Evolutionary conservation across 805 yeast genomes (phyloP), one percentile per base, ranked within the genome.

Genomic region (Spathaspora sp.): DNA sequence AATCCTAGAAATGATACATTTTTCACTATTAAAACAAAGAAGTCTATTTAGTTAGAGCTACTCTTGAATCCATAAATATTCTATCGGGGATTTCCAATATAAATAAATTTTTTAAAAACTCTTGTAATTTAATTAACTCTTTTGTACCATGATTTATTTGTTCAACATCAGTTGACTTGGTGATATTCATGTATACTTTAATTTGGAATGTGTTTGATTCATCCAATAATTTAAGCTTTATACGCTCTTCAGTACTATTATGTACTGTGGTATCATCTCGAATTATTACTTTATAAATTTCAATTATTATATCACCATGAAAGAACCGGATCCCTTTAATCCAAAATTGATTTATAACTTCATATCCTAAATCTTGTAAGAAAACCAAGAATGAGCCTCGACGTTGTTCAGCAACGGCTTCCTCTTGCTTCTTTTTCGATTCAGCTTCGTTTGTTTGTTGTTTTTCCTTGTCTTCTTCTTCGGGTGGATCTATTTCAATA

Each of bases 61-160:
- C 76, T 57, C 96, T 78, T 1, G 92, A 82, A 64, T 91, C 97
- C 90, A 91, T 89, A 23, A 77, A 73, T 62, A 81, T 82, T 55
- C 97, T 76, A 61, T 89, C 94, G 5, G 96, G 96, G 31, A 87
- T 80, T 17, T 75, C 81, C 46, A 92, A 73, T 46, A 82, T 81
- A 8, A 92, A 76, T 47, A 90, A 72, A 12, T 91, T 91, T 51
- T 76, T 70, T 53, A 92, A 69, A 48, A 85, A 89, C 17, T 73
- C 81, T 65, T 88, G 89, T 40, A 90, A 68, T 45, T 68, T 72
- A 46, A 82, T 70, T 55, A 92, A 69, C 50, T 85, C 84, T 52
- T 80, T 80, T 3, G 85, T 81, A 0, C 90, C 89, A 51, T 77
- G 78, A 50, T 81, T 82, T 8, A 87, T 81, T 47, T 79, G 78